These are phyloP conservation scores for Stellera chamaejasme DNA, from an alignment of 345 rosid genomes.

Conservation along the genomic window DNA sequence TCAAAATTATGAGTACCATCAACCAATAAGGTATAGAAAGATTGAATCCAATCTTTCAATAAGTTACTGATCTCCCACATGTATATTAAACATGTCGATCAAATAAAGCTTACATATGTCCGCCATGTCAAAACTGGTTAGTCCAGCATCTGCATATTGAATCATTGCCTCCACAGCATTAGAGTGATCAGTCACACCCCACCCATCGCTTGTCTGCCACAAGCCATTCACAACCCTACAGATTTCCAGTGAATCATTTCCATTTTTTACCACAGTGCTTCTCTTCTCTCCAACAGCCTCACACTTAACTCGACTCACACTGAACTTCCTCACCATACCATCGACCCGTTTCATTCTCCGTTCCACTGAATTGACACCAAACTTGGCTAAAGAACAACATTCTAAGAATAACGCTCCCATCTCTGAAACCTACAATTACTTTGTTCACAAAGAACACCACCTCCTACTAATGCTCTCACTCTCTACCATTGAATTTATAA, in stretches of 20 bases:
- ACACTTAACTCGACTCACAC: conserved; percentile 21
- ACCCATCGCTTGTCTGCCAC: conserved; percentile 65
- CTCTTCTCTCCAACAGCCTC: conserved; percentile 24
- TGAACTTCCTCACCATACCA: conserved; percentile 5
- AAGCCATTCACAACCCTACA: conserved; percentile 57
- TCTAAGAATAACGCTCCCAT: too few relatives aligned
- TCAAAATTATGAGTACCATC: background rate
- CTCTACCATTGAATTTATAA: too few relatives aligned
- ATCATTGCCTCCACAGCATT: conserved; percentile 49
- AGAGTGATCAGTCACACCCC: conserved; percentile 42
- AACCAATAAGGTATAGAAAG: too few relatives aligned
- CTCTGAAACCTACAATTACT: too few relatives aligned
- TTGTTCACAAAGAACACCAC: too few relatives aligned
- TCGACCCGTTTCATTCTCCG: conserved; percentile 13
- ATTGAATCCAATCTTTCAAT: too few relatives aligned
- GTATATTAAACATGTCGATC: background rate
- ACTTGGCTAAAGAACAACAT: background rate
- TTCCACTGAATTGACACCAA: conserved; percentile 16
- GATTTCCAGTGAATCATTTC: conserved; percentile 40
- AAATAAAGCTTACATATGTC: conserved; percentile 38
- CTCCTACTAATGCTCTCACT: too few relatives aligned
- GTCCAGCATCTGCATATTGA: conserved; percentile 42
- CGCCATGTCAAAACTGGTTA: conserved; percentile 51
- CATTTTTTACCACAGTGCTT: conserved; percentile 34
- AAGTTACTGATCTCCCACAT: too few relatives aligned